Base-by-base conservation (phyloP, 2,329 filamentous ascomycete genomes). In the Chaetothyriales sp. region DNA sequence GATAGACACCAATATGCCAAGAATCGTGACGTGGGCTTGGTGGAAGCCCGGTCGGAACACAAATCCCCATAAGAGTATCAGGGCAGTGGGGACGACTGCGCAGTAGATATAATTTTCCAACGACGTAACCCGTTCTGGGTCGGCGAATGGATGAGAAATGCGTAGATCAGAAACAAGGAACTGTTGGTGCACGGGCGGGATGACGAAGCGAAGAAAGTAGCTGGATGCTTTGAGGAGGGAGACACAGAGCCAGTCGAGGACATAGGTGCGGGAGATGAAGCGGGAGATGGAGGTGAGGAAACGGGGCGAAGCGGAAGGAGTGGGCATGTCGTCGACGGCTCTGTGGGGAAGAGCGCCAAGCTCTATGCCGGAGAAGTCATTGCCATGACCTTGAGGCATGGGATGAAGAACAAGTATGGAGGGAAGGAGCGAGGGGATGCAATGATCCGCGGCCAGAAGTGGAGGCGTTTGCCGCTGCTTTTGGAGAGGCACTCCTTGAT, bases 111-210 rank as follows among this genome's bases (percentile, higher is more conserved):
- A 81, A 59, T 89, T 85, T 77, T 84, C 82, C 54, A 73, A 64
- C 4, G 37, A 81, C 6, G 88, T 76, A 0, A 98, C 92, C 56
- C 89, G 80, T 68, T 98, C 89, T 48, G 84, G 70, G 52, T 84
- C 75, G 19, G 92, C 88, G 69, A 94, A 85, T 0, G 92, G 92
- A 63, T 85, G 95, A 58, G 87, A 83, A 54, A 97, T 88, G 48
- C 81, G 74, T 20, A 86, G 77, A 65, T 97, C 88, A 65, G 89
- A 85, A 56, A 97, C 78, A 58, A 81, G 85, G 71, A 98, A 97
- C 80, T 95, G 85, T 69, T 87, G 88, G 67, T 97, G 89, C 66
- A 97, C 97, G 0, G 92, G 92, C 55, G 83, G 82, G 61, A 86
- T 77, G 58, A 85, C 74, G 61, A 85, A 71, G 67, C 81, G 75